Evolutionary conservation across 177 flowering plant genomes (phyloP), one percentile per base, ranked within the genome.

Genomic region (Tripterygium wilfordii): DNA sequence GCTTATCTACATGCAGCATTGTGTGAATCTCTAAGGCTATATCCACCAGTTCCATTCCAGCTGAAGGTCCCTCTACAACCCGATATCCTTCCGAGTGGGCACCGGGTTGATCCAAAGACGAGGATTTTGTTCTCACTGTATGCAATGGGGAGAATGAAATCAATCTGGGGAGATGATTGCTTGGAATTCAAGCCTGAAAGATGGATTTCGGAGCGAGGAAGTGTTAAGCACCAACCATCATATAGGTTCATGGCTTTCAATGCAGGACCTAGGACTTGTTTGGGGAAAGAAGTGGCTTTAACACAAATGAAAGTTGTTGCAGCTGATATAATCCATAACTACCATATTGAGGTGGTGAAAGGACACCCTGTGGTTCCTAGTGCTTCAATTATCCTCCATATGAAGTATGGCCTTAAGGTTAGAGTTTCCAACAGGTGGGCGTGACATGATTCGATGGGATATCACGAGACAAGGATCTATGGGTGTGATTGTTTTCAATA

Each of bases 161-260:
- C 46, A 44, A 45, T 70, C 14, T 74, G 70, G 75, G 78, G 75
- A 3, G 48, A 63, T n/a, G 75, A 70, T 43, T 67, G 66, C 54
- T 20, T 20, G 15, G 68, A 74, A n/a, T 74, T 61, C 51, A 64
- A 49, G 48, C 79, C 76, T 1, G 79, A 74, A 70, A 62, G 79
- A 42, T 74, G 79, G 79, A 42, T 70, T 9, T 33, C 49, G 8
- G 62, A 46, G 19, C 15, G 51, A 23, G 76, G 68, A 15, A 41
- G 39, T 21, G 29, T 64, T 5, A 51, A 24, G 18, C 43, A 44
- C 12, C 65, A 50, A 8, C 51, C 42, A 2, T 27, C 53, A 3
- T 50, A 39, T 21, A 63, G 42, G 60, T 52, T 10, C 65, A 68
- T 1, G 68, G 65, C 13, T 51, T n/a, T n/a, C n/a, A n/a, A n/a